Base-by-base conservation (phyloP, 148 eudicot species). In the Tetragonia tetragonoides region DNA sequence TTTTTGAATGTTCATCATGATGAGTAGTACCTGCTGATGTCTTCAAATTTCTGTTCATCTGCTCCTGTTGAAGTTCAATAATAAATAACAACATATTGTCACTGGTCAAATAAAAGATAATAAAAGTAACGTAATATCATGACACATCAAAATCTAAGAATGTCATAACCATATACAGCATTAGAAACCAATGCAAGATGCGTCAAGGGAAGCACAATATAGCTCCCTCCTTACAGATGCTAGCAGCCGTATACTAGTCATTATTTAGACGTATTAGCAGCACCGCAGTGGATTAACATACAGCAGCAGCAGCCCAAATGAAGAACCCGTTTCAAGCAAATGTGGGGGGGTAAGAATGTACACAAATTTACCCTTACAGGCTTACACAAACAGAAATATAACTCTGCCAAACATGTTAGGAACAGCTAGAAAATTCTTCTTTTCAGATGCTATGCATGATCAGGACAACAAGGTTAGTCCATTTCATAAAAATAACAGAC, bases 41-140 rank as follows among this genome's bases (percentile, higher is more conserved):
- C 85, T 88, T 92, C 71, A 85, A 85, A 59, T 92, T 91, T 83
- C 72, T 89, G 82, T 85, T 87, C 97, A 94, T 89, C 87, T 86
- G 93, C 83, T 94, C 98, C 98, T 94, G 93, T 57, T 70, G 70
- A 81, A 77, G 44, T 84, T 75, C 82, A 77, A 81, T 21, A 47
- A 38, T 9, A 21, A n/a, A 40, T 28, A 59, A 21, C 62, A 59
- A 59, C 62, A 59, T 1, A 69, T 46, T 54, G 66, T 28, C 47
- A 69, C 24, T 15, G 7, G 68, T 39, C 40, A 67, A 73, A 66
- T 74, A 14, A 59, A 20, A 0, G 18, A 46, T 46, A 10, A 46
- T 46, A 10, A 46, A 46, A 46, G 49, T 46, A 46, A 46, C 49
- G 10, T 46, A 46, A 46, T 46, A 46, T 46, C 10, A 10, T 46